Base-by-base conservation (phyloP, 768 basidiomycete genomes). In the Lentinula sp. region DNA sequence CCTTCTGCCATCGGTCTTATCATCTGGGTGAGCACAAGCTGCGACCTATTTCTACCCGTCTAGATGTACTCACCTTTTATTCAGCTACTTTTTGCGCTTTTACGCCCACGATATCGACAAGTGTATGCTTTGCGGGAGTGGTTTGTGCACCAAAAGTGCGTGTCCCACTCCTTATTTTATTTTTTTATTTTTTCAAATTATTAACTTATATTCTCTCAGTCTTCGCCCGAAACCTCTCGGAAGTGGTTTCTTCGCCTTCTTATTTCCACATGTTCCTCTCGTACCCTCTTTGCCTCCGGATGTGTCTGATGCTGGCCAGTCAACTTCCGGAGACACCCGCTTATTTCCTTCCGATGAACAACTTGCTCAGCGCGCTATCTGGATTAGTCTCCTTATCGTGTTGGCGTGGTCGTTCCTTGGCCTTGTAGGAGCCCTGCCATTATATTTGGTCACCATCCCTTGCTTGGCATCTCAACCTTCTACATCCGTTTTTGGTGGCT, bases 291-390 rank as follows among this genome's bases (percentile, higher is more conserved):
- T 88, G 8, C 83, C 86, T 15, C 71, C 75, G 3, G 83, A 87
- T 63, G 78, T 85, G 10, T 81, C 83, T 5, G 76, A 84, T 61
- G 77, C 83, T 7, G 82, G 83, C 9, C 77, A 77, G 18, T 83
- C 83, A 2, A 65, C 72, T 1, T 74, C 76, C 7, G 70, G 68
- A 41, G 86, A 88, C 65, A 80, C 85, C 1, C 68, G 76, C 59
- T 73, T 84, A 1, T 87, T 90, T 67, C 87, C 89, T 3, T 88
- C 90, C 1, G 90, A 93, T 65, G 88, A 89, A 66, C 79, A 87
- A 66, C 81, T 91, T 62, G 81, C 74, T 63, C 88, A 92, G 68
- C 81, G 89, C n/a, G 79, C 79, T 13, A 76, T 92, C 28, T 90
- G 86, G 83, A 74, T 85, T 36, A 79, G 82, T 43, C 77, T 93